Evolutionary conservation across 257 asterid genomes (phyloP).

Genomic region (Capsicum baccatum): DNA sequence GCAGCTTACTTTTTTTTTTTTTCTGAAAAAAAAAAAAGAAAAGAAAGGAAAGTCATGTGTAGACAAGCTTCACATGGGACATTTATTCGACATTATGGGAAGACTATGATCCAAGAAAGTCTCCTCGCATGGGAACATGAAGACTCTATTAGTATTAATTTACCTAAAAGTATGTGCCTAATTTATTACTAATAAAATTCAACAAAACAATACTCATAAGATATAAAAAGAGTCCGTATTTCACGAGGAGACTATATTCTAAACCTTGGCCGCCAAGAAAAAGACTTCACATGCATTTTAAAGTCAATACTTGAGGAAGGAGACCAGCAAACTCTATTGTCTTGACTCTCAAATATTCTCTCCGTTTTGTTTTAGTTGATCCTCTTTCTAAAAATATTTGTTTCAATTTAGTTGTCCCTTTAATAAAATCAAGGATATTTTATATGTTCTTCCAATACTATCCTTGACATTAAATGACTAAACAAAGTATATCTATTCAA

Average conservation of each 20-base stretch:
- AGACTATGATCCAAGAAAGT: constrained; percentile 29
- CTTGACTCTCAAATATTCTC: background rate
- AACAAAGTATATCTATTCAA: too few species aligned
- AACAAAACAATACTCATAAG: background rate
- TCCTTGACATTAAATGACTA: too few species aligned
- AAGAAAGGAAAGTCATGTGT: background rate
- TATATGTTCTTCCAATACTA: too few species aligned
- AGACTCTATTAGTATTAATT: background rate
- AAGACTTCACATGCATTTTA: constrained; percentile 21
- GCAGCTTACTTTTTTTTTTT: background rate
- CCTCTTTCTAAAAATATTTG: too few species aligned
- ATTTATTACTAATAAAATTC: background rate
- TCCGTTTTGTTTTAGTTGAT: too few species aligned
- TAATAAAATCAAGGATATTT: too few species aligned
- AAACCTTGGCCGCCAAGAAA: constrained; percentile 54
- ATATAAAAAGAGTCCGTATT: constrained; percentile 20
- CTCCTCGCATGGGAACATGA: constrained; percentile 29
- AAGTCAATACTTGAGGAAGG: constrained; percentile 31
- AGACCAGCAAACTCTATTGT: constrained; percentile 27
- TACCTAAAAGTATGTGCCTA: constrained; percentile 13
- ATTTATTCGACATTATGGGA: constrained; percentile 26
- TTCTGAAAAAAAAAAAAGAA: too few species aligned
- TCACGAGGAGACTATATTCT: constrained; percentile 38
- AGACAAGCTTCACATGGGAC: constrained; percentile 24
- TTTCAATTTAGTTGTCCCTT: too few species aligned